Percentiles rank a stretch among this genome's conserved stretches.
Evolutionary conservation across 441 rosid genomes (phyloP).

Genomic region (Populus trichocarpa): DNA sequence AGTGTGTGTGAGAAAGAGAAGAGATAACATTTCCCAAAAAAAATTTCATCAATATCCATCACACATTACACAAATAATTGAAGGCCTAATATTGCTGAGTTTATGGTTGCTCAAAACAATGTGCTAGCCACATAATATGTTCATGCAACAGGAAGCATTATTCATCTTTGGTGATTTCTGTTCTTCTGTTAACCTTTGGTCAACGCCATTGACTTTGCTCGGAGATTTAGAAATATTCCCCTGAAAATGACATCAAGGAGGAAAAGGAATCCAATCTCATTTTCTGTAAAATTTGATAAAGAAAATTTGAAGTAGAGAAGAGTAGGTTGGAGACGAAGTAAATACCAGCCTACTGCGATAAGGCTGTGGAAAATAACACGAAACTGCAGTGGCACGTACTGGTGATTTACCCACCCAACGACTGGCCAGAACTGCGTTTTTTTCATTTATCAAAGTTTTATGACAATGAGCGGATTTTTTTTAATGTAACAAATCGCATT

Average conservation of each 20-base stretch:
- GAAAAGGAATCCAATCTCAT: background rate
- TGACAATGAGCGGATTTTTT: background rate
- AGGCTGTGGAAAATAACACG: conserved; percentile 71
- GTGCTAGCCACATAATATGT: background rate
- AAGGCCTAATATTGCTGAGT: background rate
- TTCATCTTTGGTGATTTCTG: background rate
- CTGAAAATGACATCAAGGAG: conserved; percentile 33
- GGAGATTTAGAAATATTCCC: conserved; percentile 86
- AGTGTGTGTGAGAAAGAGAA: no score
- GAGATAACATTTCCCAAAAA: no score
- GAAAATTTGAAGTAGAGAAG: background rate
- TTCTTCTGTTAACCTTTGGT: conserved; percentile 38
- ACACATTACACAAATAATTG: background rate
- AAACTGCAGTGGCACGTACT: conserved; percentile 73
- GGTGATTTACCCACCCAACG: conserved; percentile 89
- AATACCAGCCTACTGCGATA: conserved; percentile 72
- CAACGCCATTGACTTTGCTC: conserved; percentile 58
- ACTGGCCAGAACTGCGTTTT: conserved; percentile 77
- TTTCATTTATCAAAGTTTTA: conserved; percentile 11
- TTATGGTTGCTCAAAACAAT: background rate
- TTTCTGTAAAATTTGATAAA: background rate
- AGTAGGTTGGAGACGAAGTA: conserved; percentile 2
- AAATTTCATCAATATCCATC: background rate
- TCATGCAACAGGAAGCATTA: background rate
- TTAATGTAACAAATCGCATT: background rate